These are phyloP conservation scores for Erodium maritimum DNA, from an alignment of 345 rosid species.

Conservation along the genomic window DNA sequence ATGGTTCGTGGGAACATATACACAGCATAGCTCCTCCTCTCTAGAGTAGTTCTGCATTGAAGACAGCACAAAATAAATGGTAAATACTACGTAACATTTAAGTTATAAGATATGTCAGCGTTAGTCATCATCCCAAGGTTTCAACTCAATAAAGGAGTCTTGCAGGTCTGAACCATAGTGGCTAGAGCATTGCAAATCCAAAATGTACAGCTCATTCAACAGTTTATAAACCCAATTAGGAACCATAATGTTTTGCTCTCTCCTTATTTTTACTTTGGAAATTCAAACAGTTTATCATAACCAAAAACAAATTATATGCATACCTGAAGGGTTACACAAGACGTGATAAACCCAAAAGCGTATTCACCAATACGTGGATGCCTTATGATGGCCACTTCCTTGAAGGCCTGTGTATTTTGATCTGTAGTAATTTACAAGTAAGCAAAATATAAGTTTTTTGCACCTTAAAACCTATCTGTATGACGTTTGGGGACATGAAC, in stretches of 20 bases:
- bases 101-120: no score
- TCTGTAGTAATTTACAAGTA: conserved; percentile 32
- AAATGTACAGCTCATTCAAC: not conserved
- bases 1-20: no score
- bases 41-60: conserved; percentile 62
- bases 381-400: conserved; percentile 93
- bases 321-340: conserved; percentile 82
- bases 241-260: not conserved
- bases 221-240: not conserved
- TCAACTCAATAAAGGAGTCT: no score
- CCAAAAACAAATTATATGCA: conserved; percentile 6
- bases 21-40: no score
- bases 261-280: no score
- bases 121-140: no score
- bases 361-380: conserved; percentile 99
- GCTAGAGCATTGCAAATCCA: not conserved
- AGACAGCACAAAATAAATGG: not conserved
- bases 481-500: not conserved
- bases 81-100: not conserved
- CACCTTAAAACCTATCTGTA: conserved; percentile 1
- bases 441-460: not conserved
- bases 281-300: no score
- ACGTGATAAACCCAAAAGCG: conserved; percentile 94
- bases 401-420: conserved; percentile 90
- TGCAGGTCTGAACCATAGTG: no score